Evolutionary conservation across 176 grass and related monocot genomes (phyloP), one percentile per base, ranked within the genome.

Genomic region (Saccharum officinarum): DNA sequence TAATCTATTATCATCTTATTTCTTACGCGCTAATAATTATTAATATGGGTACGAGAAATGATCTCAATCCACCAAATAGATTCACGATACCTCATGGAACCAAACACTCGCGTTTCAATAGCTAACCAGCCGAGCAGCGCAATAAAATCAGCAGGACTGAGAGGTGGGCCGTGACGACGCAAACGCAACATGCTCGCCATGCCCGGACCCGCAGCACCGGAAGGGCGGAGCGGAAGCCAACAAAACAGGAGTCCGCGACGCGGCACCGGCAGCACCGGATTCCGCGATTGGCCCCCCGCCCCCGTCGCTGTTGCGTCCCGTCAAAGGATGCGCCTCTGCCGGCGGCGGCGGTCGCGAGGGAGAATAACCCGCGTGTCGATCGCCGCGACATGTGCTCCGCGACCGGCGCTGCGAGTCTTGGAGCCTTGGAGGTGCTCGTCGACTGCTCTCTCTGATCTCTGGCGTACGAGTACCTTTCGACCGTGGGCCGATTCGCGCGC

Each of bases 171-270:
- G 36, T 34, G 33, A 34, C 33, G 33, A 34, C 33, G 33, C 33
- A 34, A 34, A 34, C 33, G 33, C 33, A 34, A 34, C 33, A 34
- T 34, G 33, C 33, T 34, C 33, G 33, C 33, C 33, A 34, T 34
- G 33, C 33, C 3, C 33, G 33, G 33, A 34, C 1, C 33, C 33
- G 33, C 31, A 33, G 3, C 1, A 36, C 22, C 57, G 10, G 46
- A 13, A 11, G 41, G 2, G 3, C 62, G 62, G 26, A 76, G 3
- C 62, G 62, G 26, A 76, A 78, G n/a, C 34, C 18, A 63, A 68
- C 82, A 85, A 85, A 76, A 85, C 28, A 89, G 61, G 61, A 85
- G 87, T 81, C 87, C 44, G 8, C 63, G 18, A 15, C 31, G 66
- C 49, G 42, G 10, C 39, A 13, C 28, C 47, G 39, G 67, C 45